Conservation (phyloP, 2,329 filamentous ascomycete species). For the Trichoderma gracile region DNA sequence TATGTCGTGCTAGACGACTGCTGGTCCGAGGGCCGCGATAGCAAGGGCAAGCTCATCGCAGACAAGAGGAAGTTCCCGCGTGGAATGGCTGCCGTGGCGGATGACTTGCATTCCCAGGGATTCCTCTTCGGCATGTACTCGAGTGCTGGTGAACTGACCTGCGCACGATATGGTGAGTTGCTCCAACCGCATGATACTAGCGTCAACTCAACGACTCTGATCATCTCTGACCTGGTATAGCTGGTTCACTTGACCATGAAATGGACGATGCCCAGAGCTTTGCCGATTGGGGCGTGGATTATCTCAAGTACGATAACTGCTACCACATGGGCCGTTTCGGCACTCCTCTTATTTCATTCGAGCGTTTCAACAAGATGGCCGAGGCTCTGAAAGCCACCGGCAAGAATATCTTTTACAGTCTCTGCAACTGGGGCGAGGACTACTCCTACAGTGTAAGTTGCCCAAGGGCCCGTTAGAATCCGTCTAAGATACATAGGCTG, state of each 20-base stretch:
- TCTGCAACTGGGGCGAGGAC: constrained; percentile 40
- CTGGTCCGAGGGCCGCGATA: constrained; percentile 36
- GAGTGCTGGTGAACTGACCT: constrained; percentile 49
- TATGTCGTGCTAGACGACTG: constrained; percentile 40
- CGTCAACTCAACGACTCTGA: constrained; percentile 12
- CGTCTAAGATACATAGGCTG: background rate
- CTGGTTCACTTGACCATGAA: constrained; percentile 54
- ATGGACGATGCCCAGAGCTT: constrained; percentile 54
- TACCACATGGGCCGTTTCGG: constrained; percentile 25
- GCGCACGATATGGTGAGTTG: constrained; percentile 38
- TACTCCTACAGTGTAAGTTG: constrained; percentile 15
- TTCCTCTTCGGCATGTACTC: constrained; percentile 45
- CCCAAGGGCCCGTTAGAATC: fast-evolving
- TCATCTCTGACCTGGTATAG: background rate
- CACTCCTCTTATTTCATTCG: constrained; percentile 22
- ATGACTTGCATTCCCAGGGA: constrained; percentile 39
- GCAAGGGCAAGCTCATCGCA: constrained; percentile 34
- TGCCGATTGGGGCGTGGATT: constrained; percentile 54
- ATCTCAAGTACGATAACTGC: constrained; percentile 57
- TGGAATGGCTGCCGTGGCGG: constrained; percentile 40
- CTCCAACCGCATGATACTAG: too few relatives aligned
- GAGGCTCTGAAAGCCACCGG: constrained; percentile 38
- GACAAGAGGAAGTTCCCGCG: constrained; percentile 41
- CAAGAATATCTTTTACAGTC: constrained; percentile 37
- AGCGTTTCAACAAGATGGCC: constrained; percentile 33